Conservation (phyloP, 768 basidiomycete species). For the Suillus occidentalis region DNA sequence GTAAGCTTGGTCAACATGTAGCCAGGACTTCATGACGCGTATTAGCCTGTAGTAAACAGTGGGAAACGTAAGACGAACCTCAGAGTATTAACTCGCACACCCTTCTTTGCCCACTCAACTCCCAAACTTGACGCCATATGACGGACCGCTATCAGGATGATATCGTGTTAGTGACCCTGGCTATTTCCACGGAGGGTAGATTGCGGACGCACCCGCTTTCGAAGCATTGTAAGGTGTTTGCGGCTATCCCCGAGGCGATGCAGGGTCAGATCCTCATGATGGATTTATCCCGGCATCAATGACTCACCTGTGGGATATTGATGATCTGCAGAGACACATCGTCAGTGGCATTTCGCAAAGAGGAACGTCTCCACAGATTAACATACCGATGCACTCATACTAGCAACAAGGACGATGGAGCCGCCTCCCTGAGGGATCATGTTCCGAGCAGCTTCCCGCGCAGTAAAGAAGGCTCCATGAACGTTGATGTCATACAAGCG, state of each 20-base stretch:
- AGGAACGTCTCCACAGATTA: not conserved
- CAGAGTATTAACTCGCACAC: slow-evolving; percentile 81
- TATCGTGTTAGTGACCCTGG: slow-evolving; percentile 10
- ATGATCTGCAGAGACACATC: slow-evolving; percentile 56
- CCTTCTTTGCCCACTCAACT: slow-evolving; percentile 93
- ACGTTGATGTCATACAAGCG: slow-evolving; percentile 91
- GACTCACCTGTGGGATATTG: slow-evolving; percentile 78
- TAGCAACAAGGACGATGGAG: slow-evolving; percentile 82
- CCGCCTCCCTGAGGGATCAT: slow-evolving; percentile 85
- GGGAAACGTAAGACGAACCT: slow-evolving; percentile 44
- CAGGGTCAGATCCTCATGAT: not conserved
- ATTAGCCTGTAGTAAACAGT: slow-evolving; percentile 5
- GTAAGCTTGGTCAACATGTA: slow-evolving; percentile 95
- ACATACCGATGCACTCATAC: slow-evolving; percentile 87
- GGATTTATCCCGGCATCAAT: not conserved
- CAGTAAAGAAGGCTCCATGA: slow-evolving; percentile 93
- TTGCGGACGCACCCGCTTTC: slow-evolving; percentile 66
- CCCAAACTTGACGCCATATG: slow-evolving; percentile 93
- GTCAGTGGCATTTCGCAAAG: slow-evolving; percentile 16
- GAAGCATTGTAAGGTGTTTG: slow-evolving; percentile 97
- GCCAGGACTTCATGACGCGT: slow-evolving; percentile 60
- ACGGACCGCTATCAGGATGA: slow-evolving; percentile 64
- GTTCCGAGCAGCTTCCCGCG: slow-evolving; percentile 87
- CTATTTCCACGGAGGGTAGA: slow-evolving; percentile 1
- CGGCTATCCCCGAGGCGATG: slow-evolving; percentile 40